Evolutionary conservation across 768 basidiomycete species (phyloP).

Genomic region (Paxillus rubicundulus): DNA sequence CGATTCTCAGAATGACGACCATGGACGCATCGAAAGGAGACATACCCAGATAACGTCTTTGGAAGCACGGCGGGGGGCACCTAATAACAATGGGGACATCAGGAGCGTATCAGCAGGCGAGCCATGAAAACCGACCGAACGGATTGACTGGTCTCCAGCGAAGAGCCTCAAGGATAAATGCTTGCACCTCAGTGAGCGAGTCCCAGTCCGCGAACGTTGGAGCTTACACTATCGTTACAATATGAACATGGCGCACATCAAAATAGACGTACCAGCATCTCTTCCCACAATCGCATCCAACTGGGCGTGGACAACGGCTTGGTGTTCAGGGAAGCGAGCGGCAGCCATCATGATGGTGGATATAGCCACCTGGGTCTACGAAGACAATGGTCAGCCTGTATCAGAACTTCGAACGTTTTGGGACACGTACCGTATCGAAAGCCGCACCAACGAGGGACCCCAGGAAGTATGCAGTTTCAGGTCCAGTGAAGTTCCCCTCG

Average conservation of each 20-base stretch:
- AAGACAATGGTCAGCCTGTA: not conserved
- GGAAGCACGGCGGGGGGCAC: slow-evolving; percentile 21
- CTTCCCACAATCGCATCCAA: slow-evolving; percentile 37
- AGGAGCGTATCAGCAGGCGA: not conserved
- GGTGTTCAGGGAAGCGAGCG: slow-evolving; percentile 34
- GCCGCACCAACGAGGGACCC: slow-evolving; percentile 65
- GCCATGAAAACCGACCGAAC: slow-evolving; percentile 18
- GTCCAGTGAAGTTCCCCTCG: slow-evolving; percentile 47
- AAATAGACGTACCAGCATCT: slow-evolving; percentile 28
- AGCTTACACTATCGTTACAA: slow-evolving; percentile 22
- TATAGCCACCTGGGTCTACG: slow-evolving; percentile 27
- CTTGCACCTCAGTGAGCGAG: slow-evolving; percentile 34
- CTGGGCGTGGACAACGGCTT: slow-evolving; percentile 35
- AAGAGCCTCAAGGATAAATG: slow-evolving; percentile 38
- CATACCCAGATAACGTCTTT: slow-evolving; percentile 29
- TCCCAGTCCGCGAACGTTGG: slow-evolving; percentile 37
- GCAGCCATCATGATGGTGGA: slow-evolving; percentile 37
- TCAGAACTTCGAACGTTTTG: not conserved
- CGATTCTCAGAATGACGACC: not conserved
- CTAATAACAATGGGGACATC: not conserved
- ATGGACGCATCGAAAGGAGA: not conserved
- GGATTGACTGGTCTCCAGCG: slow-evolving; percentile 41
- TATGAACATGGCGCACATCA: not conserved
- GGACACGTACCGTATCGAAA: slow-evolving; percentile 44
- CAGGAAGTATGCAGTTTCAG: slow-evolving; percentile 56